Conservation (phyloP, 176 grass and related monocot genomes). For the Aegilops umbellulata region DNA sequence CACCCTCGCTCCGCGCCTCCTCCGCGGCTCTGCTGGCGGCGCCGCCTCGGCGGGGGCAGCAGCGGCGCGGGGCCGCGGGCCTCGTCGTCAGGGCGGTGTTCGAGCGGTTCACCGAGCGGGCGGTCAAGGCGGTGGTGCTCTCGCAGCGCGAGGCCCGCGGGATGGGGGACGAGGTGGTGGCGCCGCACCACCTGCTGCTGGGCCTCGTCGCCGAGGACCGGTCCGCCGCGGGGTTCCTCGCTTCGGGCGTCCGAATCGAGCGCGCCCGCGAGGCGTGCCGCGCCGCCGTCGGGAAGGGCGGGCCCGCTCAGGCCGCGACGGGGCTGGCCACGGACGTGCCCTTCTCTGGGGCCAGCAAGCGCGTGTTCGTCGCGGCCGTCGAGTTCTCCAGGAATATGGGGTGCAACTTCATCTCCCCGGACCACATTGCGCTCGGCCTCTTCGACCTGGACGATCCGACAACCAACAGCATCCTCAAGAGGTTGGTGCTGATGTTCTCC, state of each 20-base stretch:
- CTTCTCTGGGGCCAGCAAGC: conserved; percentile 70
- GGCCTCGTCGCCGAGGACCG: conserved; percentile 86
- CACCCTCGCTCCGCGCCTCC: conserved; percentile 25
- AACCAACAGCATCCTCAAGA: conserved; percentile 62
- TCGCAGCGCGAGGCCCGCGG: conserved; percentile 87
- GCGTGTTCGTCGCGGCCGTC: conserved; percentile 68
- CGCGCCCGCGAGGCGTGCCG: conserved; percentile 74
- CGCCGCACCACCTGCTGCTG: conserved; percentile 91
- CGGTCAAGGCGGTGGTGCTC: conserved; percentile 73
- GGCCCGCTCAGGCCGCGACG: conserved; percentile 3
- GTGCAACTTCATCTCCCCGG: conserved; percentile 81
- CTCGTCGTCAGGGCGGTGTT: conserved; percentile 61
- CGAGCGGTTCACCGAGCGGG: conserved; percentile 92
- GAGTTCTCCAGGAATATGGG: conserved; percentile 78
- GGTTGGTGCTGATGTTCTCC: conserved; percentile 38
- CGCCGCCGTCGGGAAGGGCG: conserved; percentile 3
- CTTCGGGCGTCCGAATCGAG: conserved; percentile 66
- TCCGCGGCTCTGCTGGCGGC: not conserved
- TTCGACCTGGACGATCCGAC: conserved; percentile 69
- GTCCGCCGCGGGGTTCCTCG: conserved; percentile 61
- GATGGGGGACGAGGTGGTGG: conserved; percentile 67
- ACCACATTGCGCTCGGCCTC: conserved; percentile 86
- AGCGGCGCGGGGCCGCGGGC: not conserved
- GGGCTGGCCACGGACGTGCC: conserved; percentile 68
- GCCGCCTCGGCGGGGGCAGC: not conserved